A percentile compares a stretch with the other conserved stretches of the same genome.
Conservation (phyloP, 1,284 basidiomycete species). For the Tremellales sp. region DNA sequence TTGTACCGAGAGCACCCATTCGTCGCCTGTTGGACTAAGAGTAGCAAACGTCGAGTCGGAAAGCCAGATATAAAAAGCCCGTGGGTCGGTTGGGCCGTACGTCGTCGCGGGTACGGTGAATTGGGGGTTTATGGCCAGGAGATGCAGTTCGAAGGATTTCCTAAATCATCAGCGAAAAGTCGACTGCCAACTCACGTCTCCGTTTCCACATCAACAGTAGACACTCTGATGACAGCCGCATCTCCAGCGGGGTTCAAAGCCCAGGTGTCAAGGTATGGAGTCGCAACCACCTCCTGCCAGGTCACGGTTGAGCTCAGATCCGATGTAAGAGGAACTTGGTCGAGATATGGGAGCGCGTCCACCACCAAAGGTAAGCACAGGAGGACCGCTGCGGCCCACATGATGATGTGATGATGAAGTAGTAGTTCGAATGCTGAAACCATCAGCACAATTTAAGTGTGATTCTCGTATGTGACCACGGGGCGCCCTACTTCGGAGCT, state of each 20-base stretch:
- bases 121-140: slow-evolving; percentile 25
- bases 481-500: no score
- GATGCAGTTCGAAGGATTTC: slow-evolving; percentile 11
- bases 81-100: slow-evolving; percentile 6
- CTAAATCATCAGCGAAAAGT: slow-evolving; percentile 6
- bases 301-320: not conserved
- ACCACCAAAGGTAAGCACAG: no score
- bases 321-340: not conserved
- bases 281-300: not conserved
- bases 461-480: no score
- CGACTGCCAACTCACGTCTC: not conserved
- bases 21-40: slow-evolving; percentile 4
- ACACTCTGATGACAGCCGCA: slow-evolving; percentile 15
- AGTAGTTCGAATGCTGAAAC: no score
- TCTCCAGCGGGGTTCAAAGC: slow-evolving; percentile 22
- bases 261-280: slow-evolving; percentile 18
- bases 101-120: slow-evolving; percentile 11
- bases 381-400: no score
- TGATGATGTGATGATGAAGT: no score
- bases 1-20: slow-evolving; percentile 10
- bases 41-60: slow-evolving; percentile 14
- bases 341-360: no score
- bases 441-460: no score
- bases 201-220: not conserved
- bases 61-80: slow-evolving; percentile 15